Evolutionary conservation across 2,329 filamentous ascomycete genomes (phyloP).

Genomic region (Hypoxylon sp.): DNA sequence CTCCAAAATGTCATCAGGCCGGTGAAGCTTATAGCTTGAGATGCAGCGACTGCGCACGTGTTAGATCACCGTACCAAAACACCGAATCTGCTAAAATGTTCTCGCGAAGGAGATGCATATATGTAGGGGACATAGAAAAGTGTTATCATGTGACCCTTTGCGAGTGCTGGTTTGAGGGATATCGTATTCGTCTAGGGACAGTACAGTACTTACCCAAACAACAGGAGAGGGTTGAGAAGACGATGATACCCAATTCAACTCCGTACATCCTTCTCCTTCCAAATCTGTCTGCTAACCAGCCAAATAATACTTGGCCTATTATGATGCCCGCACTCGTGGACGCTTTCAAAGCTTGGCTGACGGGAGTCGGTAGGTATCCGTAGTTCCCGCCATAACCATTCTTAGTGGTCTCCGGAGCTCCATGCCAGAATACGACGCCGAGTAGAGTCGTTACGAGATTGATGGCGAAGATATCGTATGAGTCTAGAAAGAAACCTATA

Average conservation of each 20-base stretch:
- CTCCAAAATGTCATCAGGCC: conserved; percentile 80
- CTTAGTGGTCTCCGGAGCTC: conserved; percentile 51
- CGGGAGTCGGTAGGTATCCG: conserved; percentile 70
- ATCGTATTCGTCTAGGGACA: conserved; percentile 52
- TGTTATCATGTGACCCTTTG: conserved; percentile 64
- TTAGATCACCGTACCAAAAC: conserved; percentile 16
- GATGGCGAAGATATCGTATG: conserved; percentile 85
- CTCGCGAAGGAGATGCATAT: not conserved
- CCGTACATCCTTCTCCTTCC: conserved; percentile 88
- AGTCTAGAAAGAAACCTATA: conserved; percentile 86
- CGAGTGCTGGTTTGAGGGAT: conserved; percentile 50
- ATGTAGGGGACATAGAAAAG: not conserved
- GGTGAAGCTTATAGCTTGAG: conserved; percentile 69
- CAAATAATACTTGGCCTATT: conserved; percentile 81
- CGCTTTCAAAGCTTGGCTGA: conserved; percentile 83
- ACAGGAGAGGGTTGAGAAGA: conserved; percentile 76
- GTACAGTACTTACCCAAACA: conserved; percentile 61
- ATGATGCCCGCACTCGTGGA: conserved; percentile 84
- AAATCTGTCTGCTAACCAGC: conserved; percentile 79
- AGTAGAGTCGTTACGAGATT: conserved; percentile 78
- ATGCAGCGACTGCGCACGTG: conserved; percentile 65
- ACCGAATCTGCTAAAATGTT: not conserved
- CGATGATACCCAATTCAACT: conserved; percentile 78
- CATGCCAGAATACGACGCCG: conserved; percentile 81
- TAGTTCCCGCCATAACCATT: conserved; percentile 64